Evolutionary conservation across 495 filamentous ascomycete species (phyloP), one percentile per base, ranked within the genome.

Genomic region (Aspergillus diversus): DNA sequence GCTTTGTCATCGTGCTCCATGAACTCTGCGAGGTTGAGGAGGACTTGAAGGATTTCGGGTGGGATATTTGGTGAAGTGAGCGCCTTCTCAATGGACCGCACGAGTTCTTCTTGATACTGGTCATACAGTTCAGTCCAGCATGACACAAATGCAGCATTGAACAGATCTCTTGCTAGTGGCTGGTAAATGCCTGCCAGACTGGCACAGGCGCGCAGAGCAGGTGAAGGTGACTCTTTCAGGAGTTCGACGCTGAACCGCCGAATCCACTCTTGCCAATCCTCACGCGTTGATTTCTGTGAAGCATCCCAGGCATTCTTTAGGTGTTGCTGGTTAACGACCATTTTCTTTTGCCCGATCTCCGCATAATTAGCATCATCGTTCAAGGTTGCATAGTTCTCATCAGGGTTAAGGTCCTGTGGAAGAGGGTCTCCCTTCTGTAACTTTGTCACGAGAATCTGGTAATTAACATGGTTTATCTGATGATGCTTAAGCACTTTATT

Each of bases 1-100:
- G 95, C 95, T 70, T 98, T 98, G 71, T 99, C 95, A 69, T 98
- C 95, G 68, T 99, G 95, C 69, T 99, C 95, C 95, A 99, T 99
- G 73, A 98, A 99, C 67, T 99, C 95, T 4, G 93, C 95, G 13
- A 99, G 84, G 73, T 98, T 99, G 56, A 99, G 86, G 12, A 99
- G 83, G 39, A 97, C 89, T 57, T 97, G 95, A 4, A 98, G 80
- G 53, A 99, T 90, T 71, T 99, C 96, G 0, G 95, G 94, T 0
- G 95, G 94, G 31, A 98, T 96, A 62, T 96, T 89, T 21, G 92
- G 87, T 3, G 93, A 96, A 50, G 90, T 92, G 63, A 99, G 89
- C 0, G 96, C 96, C 56, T 89, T 93, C 72, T 99, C 95, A 54
- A 99, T 95, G 27, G 96, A 96, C 42, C 90, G 88, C 46, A 99